Evolutionary conservation across 305 asterid genomes (phyloP), one percentile per base, ranked within the genome.

Genomic region (Rubia peregrina): DNA sequence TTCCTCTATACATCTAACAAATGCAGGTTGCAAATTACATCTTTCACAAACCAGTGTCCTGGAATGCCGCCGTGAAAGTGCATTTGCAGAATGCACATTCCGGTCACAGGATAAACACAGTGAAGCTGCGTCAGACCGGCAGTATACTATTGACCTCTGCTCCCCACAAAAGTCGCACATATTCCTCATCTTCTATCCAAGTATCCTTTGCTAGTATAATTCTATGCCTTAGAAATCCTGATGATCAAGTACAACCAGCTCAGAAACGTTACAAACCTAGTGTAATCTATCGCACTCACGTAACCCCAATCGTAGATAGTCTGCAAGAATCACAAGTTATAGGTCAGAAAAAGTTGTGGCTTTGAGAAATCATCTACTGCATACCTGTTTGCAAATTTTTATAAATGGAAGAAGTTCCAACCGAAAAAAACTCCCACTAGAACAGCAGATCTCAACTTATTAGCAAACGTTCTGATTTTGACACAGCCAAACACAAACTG

Each of bases 31-130:
- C 53, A 65, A 66, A 75, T 83, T 88, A 75, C 98, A 92, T 72
- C 87, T 80, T 75, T 90, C 98, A 56, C 98, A 92, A n/a, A 90
- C 77, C 67, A 88, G 96, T 26, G 91, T 84, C 80, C 98, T 85
- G 49, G 80, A 78, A 77, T 92, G 98, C 65, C 96, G 96, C 61
- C 80, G 88, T n/a, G 98, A 88, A 76, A 92, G 90, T 24, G 89
- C 85, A 63, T 92, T 92, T 13, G 98, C 98, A 9, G 95, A 92
- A 83, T 92, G 98, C 68, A 92, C 82, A 49, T 76, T 84, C 12
- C 92, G 87, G 68, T 92, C 98, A 72, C 98, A 92, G 40, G 96
- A 87, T 73, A 92, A 82, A 65, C 98, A 92, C 68, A 92, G 81
- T 68, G 75, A 87, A 76, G 98, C 96, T 55, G 87, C 84, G 70